Evolutionary conservation across 306 rosid species (phyloP), one percentile per base, ranked within the genome.

Genomic region (Prunus salicina): DNA sequence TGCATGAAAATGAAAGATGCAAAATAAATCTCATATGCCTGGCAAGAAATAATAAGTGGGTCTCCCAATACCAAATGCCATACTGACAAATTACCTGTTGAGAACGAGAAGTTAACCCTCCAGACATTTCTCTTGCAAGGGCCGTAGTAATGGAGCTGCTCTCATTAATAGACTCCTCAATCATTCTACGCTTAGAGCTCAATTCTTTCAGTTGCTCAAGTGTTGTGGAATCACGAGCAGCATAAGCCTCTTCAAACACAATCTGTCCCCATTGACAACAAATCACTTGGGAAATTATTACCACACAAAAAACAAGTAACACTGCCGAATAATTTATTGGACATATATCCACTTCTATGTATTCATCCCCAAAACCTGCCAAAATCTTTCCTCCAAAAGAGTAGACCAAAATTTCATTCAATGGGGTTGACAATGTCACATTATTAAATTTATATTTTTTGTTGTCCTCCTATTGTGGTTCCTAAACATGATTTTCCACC

Each of bases 181-280:
- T 81, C 45, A 84, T 85, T 81, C 82, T 88, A n/a, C 97, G 92
- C 78, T 82, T 88, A 20, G 96, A 84, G 86, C 87, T 92, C 78
- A 92, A 67, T 83, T 92, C 96, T 77, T 92, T 92, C 78, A 90
- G 81, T 76, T 90, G 92, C 80, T 92, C 97, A 19, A 88, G 93
- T 50, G 97, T 88, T 25, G 74, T 84, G 27, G 96, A 83, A 87
- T 90, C 93, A 53, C 69, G 43, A 8, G 92, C 90, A 67, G 80
- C 73, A 71, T 76, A 92, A 32, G 30, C 79, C 22, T 87, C 90
- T 82, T 92, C 96, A 78, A 90, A 92, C 81, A 90, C 91, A 61
- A 89, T 75, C 97, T 92, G 83, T 28, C 32, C 65, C 56, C 81
- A 89, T 71, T 71, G 41, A 73, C 82, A 87, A 67, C 41, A 63